These are phyloP conservation scores for Penicillium riverlandense DNA, from an alignment of 495 filamentous ascomycete species.

Conservation along the genomic window DNA sequence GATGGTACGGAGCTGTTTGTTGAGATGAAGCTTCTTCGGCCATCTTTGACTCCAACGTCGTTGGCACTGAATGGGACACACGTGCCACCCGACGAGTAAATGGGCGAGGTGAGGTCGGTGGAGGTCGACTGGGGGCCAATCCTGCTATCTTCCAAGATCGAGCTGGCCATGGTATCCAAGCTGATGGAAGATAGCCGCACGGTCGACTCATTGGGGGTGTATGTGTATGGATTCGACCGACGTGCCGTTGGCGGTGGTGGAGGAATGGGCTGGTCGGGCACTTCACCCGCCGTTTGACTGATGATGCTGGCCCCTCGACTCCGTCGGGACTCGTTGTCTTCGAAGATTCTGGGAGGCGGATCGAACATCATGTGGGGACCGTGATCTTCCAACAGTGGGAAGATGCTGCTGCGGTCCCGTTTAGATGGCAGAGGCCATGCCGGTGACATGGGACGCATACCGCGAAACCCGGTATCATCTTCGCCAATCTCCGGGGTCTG, in stretches of 20 bases:
- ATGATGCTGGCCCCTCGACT: slow-evolving; percentile 32
- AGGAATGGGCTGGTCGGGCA: slow-evolving; percentile 37
- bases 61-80: slow-evolving; percentile 37
- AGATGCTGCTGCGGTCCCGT: slow-evolving; percentile 17
- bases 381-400: slow-evolving; percentile 19
- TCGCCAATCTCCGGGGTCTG: slow-evolving; percentile 35
- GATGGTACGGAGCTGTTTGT: slow-evolving; percentile 18
- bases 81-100: slow-evolving; percentile 29
- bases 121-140: slow-evolving; percentile 21
- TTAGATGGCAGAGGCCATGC: slow-evolving; percentile 20
- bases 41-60: slow-evolving; percentile 33
- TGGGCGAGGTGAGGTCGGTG: slow-evolving; percentile 24
- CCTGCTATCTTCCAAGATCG: slow-evolving; percentile 37
- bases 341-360: slow-evolving; percentile 11
- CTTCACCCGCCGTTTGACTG: slow-evolving; percentile 31
- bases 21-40: slow-evolving; percentile 21
- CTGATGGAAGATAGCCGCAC: slow-evolving; percentile 38
- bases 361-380: slow-evolving; percentile 7
- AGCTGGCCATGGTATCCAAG: slow-evolving; percentile 42
- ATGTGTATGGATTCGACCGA: slow-evolving; percentile 26
- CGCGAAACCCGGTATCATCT: slow-evolving; percentile 14
- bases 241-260: slow-evolving; percentile 37
- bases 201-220: slow-evolving; percentile 31
- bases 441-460: slow-evolving; percentile 29
- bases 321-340: slow-evolving; percentile 15